Evolutionary conservation across 495 filamentous ascomycete species (phyloP).

Genomic region (Lophiotrema nucula): DNA sequence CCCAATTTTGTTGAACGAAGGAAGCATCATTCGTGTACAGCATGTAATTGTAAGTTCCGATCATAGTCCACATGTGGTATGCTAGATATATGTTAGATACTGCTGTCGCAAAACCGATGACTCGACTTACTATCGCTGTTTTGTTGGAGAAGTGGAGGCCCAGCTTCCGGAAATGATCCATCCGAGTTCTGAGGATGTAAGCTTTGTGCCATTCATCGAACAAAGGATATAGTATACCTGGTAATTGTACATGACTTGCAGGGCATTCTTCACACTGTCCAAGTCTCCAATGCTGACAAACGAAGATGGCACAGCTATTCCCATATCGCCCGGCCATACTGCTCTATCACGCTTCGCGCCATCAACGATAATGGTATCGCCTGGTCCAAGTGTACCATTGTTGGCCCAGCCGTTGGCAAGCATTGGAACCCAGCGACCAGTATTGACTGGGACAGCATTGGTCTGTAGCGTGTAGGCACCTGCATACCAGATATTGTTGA

Average conservation of each 20-base stretch:
- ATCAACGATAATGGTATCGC: conserved; percentile 31
- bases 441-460: conserved; percentile 55
- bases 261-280: conserved; percentile 59
- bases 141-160: conserved; percentile 57
- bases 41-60: conserved; percentile 63
- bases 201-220: background rate
- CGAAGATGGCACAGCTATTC: conserved; percentile 55
- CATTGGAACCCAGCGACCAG: conserved; percentile 53
- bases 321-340: conserved; percentile 53
- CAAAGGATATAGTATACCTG: conserved; percentile 43
- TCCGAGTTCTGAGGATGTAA: conserved; percentile 28
- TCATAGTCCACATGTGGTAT: conserved; percentile 65
- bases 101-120: background rate
- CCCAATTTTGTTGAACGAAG: conserved; percentile 53
- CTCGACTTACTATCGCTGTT: conserved; percentile 49
- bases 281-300: conserved; percentile 61
- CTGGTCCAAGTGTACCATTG: conserved; percentile 45
- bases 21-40: conserved; percentile 56
- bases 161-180: conserved; percentile 51
- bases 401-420: conserved; percentile 55
- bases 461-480: conserved; percentile 45
- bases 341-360: conserved; percentile 31
- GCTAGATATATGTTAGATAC: conserved; percentile 28
- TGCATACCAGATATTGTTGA: conserved; percentile 46
- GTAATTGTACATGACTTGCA: conserved; percentile 60